phyloP scores from a whole-genome alignment of 768 basidiomycete species.

The Mycena metata region DNA sequence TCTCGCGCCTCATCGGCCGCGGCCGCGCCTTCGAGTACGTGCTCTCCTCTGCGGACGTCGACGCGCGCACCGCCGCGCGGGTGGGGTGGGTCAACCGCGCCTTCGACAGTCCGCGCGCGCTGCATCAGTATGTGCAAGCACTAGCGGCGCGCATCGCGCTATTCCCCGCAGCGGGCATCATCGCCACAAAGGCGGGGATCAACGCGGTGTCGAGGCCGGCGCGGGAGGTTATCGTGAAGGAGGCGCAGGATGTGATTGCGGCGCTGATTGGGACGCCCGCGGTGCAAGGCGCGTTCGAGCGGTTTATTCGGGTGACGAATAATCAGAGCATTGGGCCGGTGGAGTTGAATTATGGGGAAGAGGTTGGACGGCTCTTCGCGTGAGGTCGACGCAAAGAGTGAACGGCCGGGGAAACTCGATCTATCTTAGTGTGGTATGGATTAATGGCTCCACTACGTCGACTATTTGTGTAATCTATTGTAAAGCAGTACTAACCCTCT shows the following conservation, averaged over 20 bases:
- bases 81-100: conserved; percentile 27
- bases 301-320: conserved; percentile 13
- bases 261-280: background rate
- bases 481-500: background rate
- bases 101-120: conserved; percentile 8
- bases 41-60: conserved; percentile 23
- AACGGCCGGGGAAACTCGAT: too few relatives aligned
- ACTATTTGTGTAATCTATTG: too few relatives aligned
- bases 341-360: conserved; percentile 20
- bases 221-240: conserved; percentile 10
- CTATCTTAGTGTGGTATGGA: too few relatives aligned
- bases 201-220: conserved; percentile 23
- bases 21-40: conserved; percentile 23
- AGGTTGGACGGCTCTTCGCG: background rate
- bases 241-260: conserved; percentile 20
- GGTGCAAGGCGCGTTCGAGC: conserved; percentile 2
- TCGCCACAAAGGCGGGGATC: conserved; percentile 15
- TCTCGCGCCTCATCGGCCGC: conserved; percentile 20
- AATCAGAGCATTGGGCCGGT: conserved; percentile 25
- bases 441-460: too few relatives aligned
- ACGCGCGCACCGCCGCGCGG: conserved; percentile 18
- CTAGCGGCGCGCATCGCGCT: conserved; percentile 27
- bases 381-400: too few relatives aligned
- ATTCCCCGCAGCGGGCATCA: conserved; percentile 25
- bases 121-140: background rate